Evolutionary conservation across 768 basidiomycete genomes (phyloP), one percentile per base, ranked within the genome.

Genomic region (Crepidotus variabilis): DNA sequence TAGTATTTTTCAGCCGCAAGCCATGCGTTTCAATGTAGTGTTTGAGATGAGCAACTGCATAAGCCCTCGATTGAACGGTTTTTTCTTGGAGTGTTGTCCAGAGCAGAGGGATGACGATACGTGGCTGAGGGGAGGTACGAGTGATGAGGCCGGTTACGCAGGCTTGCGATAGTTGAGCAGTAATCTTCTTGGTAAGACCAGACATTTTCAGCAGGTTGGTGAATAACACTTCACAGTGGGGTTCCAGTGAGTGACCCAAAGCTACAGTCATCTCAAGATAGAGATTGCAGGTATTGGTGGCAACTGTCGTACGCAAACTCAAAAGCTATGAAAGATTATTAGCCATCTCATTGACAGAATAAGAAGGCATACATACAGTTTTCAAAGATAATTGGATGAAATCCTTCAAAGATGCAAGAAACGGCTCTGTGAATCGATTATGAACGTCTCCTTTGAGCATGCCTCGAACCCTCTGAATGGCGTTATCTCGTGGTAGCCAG

Each of bases 281-380:
- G 50, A 97, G 78, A 0, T 79, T 76, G 60, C 89, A 90, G 8
- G 94, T 87, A 58, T 90, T 88, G 9, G 79, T 74, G 6, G 93
- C 79, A 48, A 98, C 88, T 0, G 95, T 98, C 20, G 97, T 99
- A 39, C 97, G 85, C 58, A 99, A 74, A 73, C 92, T 96, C 32
- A 78, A 77, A 22, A 97, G 78, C 95, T 98, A 64, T 9, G 58
- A 57, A 35, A 53, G 21, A 58, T 33, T 5, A 20, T 52, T 52
- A 46, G 47, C 47, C 57, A 46, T 54, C 35, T 36, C 47, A 47
- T 24, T 18, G 13, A 6, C 7, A 24, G 1, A 45, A 20, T 20
- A 39, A 28, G 28, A 32, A 34, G 60, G 23, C 36, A 24, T 35
- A 68, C 89, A 69, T 63, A 92, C 96, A 33, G 92, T 83, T 76